phyloP scores from a whole-genome alignment of 2,329 filamentous ascomycete genomes.

The Drechslerella stenobrocha region DNA sequence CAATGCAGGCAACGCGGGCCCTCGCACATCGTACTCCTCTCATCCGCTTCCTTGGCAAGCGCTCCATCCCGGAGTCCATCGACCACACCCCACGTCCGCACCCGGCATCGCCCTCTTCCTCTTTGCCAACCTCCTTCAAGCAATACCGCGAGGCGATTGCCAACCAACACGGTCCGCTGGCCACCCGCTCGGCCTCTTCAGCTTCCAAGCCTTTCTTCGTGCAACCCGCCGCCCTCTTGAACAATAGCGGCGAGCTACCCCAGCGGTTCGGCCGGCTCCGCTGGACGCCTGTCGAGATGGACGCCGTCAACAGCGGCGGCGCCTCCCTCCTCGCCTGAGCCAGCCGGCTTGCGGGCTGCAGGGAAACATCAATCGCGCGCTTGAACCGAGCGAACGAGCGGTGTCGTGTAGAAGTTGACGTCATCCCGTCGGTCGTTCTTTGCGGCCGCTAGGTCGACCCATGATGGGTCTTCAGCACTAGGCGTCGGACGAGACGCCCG shows the following conservation, averaged over 20 bases:
- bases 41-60: conserved; percentile 67
- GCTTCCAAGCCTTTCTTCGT: conserved; percentile 54
- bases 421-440: too few species aligned
- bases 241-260: conserved; percentile 87
- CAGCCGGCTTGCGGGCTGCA: too few species aligned
- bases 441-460: too few species aligned
- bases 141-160: conserved; percentile 72
- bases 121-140: conserved; percentile 71
- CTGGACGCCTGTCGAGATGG: conserved; percentile 82
- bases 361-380: too few species aligned
- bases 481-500: too few species aligned
- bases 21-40: conserved; percentile 66
- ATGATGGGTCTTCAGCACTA: too few species aligned
- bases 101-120: conserved; percentile 69
- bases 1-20: conserved; percentile 63
- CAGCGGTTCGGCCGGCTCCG: conserved; percentile 75
- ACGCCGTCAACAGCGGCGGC: conserved; percentile 91
- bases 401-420: too few species aligned
- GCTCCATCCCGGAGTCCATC: conserved; percentile 67
- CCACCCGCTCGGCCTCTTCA: conserved; percentile 62
- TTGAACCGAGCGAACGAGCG: too few species aligned
- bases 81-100: conserved; percentile 75
- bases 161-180: conserved; percentile 75
- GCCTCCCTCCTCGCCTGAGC: conserved; percentile 66
- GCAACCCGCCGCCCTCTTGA: conserved; percentile 67